Conservation (phyloP, 139 green algal genomes). For the Haematococcus lacustris region DNA sequence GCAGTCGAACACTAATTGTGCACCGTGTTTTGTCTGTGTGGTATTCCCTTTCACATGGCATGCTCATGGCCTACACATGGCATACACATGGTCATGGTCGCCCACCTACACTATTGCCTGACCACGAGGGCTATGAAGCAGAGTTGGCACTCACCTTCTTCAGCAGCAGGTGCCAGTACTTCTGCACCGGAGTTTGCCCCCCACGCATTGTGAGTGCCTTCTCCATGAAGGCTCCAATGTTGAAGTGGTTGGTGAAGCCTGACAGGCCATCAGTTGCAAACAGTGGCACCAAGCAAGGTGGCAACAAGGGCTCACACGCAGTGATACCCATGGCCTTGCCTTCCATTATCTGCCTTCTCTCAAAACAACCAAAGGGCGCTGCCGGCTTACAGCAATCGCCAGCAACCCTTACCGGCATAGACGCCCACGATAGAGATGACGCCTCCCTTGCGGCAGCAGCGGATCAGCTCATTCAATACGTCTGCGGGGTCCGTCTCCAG, state of each 20-base stretch:
- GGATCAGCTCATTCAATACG: slow-evolving; percentile 73
- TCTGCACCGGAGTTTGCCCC: slow-evolving; percentile 32
- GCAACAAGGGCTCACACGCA: too few relatives aligned
- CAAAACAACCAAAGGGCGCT: too few relatives aligned
- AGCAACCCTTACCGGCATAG: slow-evolving; percentile 9
- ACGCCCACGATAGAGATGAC: slow-evolving; percentile 27
- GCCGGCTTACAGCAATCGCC: too few relatives aligned
- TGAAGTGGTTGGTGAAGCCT: slow-evolving; percentile 58
- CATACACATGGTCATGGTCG: neutral
- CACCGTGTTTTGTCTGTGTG: too few relatives aligned
- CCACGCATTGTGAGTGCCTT: slow-evolving; percentile 53
- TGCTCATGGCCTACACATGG: neutral
- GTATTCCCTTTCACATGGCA: too few relatives aligned
- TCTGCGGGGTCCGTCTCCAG: slow-evolving; percentile 66
- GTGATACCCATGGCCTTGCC: too few relatives aligned
- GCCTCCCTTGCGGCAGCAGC: slow-evolving; percentile 40
- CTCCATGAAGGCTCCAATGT: slow-evolving; percentile 78
- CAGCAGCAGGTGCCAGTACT: slow-evolving; percentile 57
- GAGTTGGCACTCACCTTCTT: slow-evolving; percentile 11
- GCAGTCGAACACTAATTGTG: neutral
- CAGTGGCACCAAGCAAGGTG: too few relatives aligned
- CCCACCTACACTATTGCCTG: neutral
- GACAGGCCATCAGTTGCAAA: too few relatives aligned
- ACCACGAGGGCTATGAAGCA: neutral
- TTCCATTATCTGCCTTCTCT: too few relatives aligned